Evolutionary conservation across 1,284 basidiomycete species (phyloP), one percentile per base, ranked within the genome.

Genomic region (Trichosporon sp.): DNA sequence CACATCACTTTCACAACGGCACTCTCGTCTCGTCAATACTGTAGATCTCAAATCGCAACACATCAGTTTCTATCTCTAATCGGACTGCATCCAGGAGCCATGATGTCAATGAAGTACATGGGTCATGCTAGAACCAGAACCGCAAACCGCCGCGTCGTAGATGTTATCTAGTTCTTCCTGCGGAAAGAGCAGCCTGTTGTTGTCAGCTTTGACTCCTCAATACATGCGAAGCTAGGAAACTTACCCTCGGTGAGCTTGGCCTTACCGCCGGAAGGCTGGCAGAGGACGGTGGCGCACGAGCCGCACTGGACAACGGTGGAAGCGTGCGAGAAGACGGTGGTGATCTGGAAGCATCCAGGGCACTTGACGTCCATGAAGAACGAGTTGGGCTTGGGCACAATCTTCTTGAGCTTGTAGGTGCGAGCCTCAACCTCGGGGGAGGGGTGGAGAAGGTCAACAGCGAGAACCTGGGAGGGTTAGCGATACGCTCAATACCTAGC

Each of bases 321-420:
- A 69, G 85, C 85, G 81, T 85, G 84, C 71, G 84, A 86, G 81
- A 86, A 86, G 75, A 86, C 83, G 78, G 81, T 84, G 80, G 84
- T 85, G 80, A 85, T 85, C 78, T 84, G 83, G 84, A 85, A 85
- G 78, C 84, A 85, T 92, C 94, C 93, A 82, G 96, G 92, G 88
- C 96, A 99, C 88, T 99, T 99, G 82, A 99, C 96, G 85, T 99
- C 97, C 97, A 99, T 99, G 88, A 98, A 99, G 88, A 96, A 98
- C 64, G 95, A 97, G 88, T 97, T 94, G 77, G 94, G 94, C 75
- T 91, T 92, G 87, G 98, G 97, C 80, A 99, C 97, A 81, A 99
- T 91, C 85, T 96, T 91, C 91, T 99, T 99, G 87, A 98, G 93
- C 90, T 99, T 99, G 91, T 98, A 93, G 86, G 91, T 92, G 86